A percentile compares a stretch with the other conserved stretches of the same genome.
phyloP scores from a whole-genome alignment of 2,329 filamentous ascomycete species.

The Arthrinium puccinioides region DNA sequence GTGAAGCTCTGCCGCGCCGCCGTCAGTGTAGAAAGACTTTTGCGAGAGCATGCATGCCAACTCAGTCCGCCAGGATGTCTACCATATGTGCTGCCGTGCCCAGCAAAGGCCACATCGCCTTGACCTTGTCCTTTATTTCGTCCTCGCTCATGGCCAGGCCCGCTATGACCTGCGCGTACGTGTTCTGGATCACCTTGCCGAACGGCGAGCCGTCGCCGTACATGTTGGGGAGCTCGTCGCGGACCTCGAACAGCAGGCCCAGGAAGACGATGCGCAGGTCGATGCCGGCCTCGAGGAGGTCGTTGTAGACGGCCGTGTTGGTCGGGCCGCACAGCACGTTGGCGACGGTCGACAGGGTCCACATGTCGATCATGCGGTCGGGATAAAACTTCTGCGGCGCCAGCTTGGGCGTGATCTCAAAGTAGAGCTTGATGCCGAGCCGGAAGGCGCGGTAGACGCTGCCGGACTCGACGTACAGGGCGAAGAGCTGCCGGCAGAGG shows the following conservation, averaged over 20 bases:
- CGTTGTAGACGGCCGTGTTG: constrained; percentile 12
- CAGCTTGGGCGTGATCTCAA: constrained; percentile 15
- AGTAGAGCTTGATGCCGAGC: constrained; percentile 16
- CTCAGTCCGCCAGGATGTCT: neutral
- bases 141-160: constrained; percentile 11
- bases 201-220: constrained; percentile 15
- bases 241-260: constrained; percentile 17
- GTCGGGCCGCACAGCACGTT: constrained; percentile 16
- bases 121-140: constrained; percentile 12
- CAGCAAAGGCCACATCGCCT: constrained; percentile 11
- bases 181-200: constrained; percentile 13
- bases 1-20: too few relatives aligned
- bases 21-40: too few relatives aligned
- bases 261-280: constrained; percentile 17
- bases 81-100: constrained; percentile 8
- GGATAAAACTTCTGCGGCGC: constrained; percentile 15
- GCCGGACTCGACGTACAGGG: constrained; percentile 13
- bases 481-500: constrained; percentile 15
- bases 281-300: constrained; percentile 13
- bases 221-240: constrained; percentile 14
- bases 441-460: constrained; percentile 15
- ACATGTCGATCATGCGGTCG: constrained; percentile 14
- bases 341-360: constrained; percentile 14
- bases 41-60: too few relatives aligned
- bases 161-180: constrained; percentile 17